These are phyloP conservation scores for Mortierella alpina DNA, from an alignment of 192 early-diverging fungal species.

Conservation along the genomic window DNA sequence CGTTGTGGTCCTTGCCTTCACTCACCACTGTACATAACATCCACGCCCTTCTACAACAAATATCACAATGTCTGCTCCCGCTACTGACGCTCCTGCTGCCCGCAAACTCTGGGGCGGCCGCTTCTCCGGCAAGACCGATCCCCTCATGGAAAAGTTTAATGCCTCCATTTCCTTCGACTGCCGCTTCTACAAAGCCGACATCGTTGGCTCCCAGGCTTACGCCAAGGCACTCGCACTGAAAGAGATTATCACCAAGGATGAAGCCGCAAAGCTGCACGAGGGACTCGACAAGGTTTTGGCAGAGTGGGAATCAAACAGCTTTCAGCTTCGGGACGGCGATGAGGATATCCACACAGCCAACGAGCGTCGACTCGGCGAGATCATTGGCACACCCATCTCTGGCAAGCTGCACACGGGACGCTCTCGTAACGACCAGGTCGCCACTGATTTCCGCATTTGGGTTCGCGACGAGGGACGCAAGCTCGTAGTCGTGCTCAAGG, in stretches of 20 bases:
- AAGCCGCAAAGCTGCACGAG: conserved; percentile 74
- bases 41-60: not conserved
- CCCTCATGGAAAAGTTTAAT: conserved; percentile 97
- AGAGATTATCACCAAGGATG: conserved; percentile 81
- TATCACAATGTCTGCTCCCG: not conserved
- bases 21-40: not conserved
- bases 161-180: conserved; percentile 94
- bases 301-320: conserved; percentile 85
- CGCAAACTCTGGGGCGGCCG: conserved; percentile 85
- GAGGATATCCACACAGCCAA: conserved; percentile 99
- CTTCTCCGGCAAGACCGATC: conserved; percentile 91
- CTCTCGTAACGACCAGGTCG: conserved; percentile 97
- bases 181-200: conserved; percentile 92
- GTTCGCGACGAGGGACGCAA: conserved; percentile 81
- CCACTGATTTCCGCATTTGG: conserved; percentile 97
- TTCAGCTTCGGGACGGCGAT: conserved; percentile 81
- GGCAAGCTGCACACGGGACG: conserved; percentile 98
- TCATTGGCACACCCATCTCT: conserved; percentile 86
- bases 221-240: conserved; percentile 80
- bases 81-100: conserved; percentile 13
- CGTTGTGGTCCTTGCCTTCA: not conserved
- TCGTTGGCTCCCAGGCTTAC: conserved; percentile 90
- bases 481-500: conserved; percentile 76
- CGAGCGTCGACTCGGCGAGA: conserved; percentile 92
- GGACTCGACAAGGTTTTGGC: conserved; percentile 81